Evolutionary conservation across 2,329 filamentous ascomycete species (phyloP), one percentile per base, ranked within the genome.

Genomic region (Xylariaceae sp.): DNA sequence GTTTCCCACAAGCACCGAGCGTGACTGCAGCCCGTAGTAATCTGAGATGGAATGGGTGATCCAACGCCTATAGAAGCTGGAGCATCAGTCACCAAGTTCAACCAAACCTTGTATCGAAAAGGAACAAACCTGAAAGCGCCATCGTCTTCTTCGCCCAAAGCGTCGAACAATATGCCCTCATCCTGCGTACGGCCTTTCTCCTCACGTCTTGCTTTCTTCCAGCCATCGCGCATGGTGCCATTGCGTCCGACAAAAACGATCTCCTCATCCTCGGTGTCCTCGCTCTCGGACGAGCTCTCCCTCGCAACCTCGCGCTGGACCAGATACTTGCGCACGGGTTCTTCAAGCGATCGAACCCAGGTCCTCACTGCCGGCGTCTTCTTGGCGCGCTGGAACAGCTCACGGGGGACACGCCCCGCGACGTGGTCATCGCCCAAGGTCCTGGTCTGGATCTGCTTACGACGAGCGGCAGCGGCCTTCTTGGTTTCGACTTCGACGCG

Each of bases 1-100:
- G 50, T 81, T 73, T 24, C 81, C 82, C 1, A 84, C 75, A 0
- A 85, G 85, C 45, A 91, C 79, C 4, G 87, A 90, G 69, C 83
- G 89, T 16, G 90, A 95, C 46, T 82, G 78, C 42, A 96, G 75
- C 34, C 89, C 90, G 60, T 97, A 97, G 64, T 97, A 97, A 31
- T 85, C 80, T 9, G 88, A 91, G 49, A 97, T 90, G 43, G 87
- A 86, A 64, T 97, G 90, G 1, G 94, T 88, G 40, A 97, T 78
- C 87, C 90, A 97, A 49, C 91, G 86, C 52, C 87, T 91, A 42
- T 34, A 18, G n/a, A 22, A 16, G 19, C 15, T 30, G n/a, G 17
- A 12, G 19, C n/a, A 19, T 32, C 18, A 26, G 29, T 18, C 16
- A 13, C 7, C 9, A 33, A 24, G 47, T 9, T 12, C 30, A 32